Percentiles rank a stretch among this genome's conserved stretches.
Evolutionary conservation across 805 yeast species (phyloP).

Genomic region (Candida odintsovae): DNA sequence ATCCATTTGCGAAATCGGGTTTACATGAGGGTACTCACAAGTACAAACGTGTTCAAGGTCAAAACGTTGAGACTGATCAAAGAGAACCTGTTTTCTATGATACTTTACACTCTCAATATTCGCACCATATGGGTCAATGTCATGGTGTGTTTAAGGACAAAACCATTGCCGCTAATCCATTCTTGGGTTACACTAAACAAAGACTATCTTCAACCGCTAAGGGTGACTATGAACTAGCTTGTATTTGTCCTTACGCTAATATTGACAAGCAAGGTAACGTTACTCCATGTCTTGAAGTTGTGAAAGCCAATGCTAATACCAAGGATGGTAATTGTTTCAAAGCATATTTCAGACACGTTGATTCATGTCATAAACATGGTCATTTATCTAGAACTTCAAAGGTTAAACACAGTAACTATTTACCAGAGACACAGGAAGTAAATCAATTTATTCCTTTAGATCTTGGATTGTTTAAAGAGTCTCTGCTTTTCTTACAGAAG

Average conservation of each 20-base stretch:
- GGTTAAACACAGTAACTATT: neutral
- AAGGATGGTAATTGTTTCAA: slow-evolving; percentile 4
- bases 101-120: slow-evolving; percentile 9
- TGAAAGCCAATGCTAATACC: neutral
- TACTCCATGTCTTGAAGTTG: neutral
- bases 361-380: neutral
- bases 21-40: neutral
- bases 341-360: slow-evolving; percentile 6
- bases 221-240: neutral
- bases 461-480: neutral
- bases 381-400: neutral
- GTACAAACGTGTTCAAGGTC: slow-evolving; percentile 2
- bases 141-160: slow-evolving; percentile 9
- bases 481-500: neutral
- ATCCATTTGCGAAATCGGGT: slow-evolving; percentile 3
- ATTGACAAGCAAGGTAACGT: neutral
- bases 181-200: slow-evolving; percentile 1
- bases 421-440: neutral
- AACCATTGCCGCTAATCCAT: slow-evolving; percentile 1
- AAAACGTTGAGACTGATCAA: slow-evolving; percentile 2
- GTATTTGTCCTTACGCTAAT: slow-evolving; percentile 4
- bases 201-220: neutral
- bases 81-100: slow-evolving; percentile 8
- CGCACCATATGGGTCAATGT: slow-evolving; percentile 11
- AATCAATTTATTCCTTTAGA: neutral